Conservation (phyloP, 768 basidiomycete species). For the Termitomyces sp. region DNA sequence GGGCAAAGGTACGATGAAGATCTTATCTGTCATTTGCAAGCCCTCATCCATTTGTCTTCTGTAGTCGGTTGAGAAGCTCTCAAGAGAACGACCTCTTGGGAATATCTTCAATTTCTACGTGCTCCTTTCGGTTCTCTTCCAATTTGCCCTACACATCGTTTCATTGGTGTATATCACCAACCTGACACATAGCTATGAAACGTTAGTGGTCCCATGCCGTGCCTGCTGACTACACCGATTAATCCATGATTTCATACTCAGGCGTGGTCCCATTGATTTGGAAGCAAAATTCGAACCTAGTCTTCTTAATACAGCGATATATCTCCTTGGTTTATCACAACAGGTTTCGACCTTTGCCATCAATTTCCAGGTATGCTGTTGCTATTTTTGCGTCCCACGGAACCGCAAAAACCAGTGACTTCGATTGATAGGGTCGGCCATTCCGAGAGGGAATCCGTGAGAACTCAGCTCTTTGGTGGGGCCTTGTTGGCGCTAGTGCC, state of each 20-base stretch:
- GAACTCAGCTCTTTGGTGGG: constrained; percentile 91
- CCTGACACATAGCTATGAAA: constrained; percentile 71
- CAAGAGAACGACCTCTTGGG: constrained; percentile 85
- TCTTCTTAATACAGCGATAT: constrained; percentile 94
- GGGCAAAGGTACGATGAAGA: constrained; percentile 72
- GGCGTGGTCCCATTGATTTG: constrained; percentile 78
- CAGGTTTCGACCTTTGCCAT: constrained; percentile 98
- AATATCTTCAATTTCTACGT: constrained; percentile 99
- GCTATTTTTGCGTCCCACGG: background rate
- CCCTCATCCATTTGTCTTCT: background rate
- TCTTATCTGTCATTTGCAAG: background rate
- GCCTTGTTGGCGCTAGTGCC: constrained; percentile 80
- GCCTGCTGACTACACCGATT: background rate
- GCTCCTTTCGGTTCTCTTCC: constrained; percentile 82
- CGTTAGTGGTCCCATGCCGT: constrained; percentile 42
- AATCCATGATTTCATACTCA: constrained; percentile 13
- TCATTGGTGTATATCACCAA: constrained; percentile 92
- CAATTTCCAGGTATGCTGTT: constrained; percentile 79
- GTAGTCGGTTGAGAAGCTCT: constrained; percentile 95
- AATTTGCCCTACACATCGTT: constrained; percentile 91
- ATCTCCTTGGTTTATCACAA: constrained; percentile 90
- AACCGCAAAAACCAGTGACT: background rate
- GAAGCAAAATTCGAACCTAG: constrained; percentile 97
- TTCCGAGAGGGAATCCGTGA: constrained; percentile 98
- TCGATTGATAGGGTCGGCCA: constrained; percentile 67